These are phyloP conservation scores for Trichoderma sp. DNA, from an alignment of 2,329 filamentous ascomycete genomes.

Conservation along the genomic window DNA sequence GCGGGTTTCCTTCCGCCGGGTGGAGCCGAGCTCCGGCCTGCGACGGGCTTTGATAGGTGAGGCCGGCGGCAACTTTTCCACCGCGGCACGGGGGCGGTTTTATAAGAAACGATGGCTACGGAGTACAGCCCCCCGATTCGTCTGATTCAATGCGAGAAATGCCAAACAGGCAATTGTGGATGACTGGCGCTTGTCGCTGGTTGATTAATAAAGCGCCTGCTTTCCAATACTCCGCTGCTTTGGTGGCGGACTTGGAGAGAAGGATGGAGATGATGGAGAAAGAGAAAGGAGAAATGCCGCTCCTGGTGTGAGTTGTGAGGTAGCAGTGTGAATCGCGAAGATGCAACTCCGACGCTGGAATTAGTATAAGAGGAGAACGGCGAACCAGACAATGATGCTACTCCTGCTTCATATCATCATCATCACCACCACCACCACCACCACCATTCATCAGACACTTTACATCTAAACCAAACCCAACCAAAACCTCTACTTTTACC, in stretches of 20 bases:
- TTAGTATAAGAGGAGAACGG: background rate
- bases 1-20: slow-evolving; percentile 12
- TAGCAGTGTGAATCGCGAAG: background rate
- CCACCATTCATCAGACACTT: background rate
- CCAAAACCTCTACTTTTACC: background rate
- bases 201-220: background rate
- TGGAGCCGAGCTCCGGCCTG: background rate
- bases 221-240: background rate
- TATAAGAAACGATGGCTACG: background rate
- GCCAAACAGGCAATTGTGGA: background rate
- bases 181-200: background rate
- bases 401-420: background rate
- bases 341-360: background rate
- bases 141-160: background rate
- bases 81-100: background rate
- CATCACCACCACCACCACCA: background rate
- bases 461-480: background rate
- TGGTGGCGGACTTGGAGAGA: background rate
- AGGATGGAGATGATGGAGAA: background rate
- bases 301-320: background rate
- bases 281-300: background rate
- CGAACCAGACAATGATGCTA: background rate
- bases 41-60: background rate
- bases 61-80: slow-evolving; percentile 7
- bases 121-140: background rate